phyloP scores from a whole-genome alignment of 2,329 filamentous ascomycete species.

The Penicillium brevicompactum region DNA sequence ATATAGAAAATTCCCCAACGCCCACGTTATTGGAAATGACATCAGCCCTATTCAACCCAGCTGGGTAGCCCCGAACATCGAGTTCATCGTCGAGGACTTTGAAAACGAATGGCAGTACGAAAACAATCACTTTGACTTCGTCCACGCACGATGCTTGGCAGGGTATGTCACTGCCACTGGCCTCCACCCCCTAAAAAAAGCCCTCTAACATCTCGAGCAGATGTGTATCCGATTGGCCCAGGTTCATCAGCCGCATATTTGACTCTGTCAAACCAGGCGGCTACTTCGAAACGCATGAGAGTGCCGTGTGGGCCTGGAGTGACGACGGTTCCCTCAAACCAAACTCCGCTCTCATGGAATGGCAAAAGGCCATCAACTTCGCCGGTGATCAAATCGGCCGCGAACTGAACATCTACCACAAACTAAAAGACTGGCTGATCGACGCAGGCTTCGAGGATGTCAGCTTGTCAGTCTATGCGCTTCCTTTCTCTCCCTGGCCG shows the following conservation, averaged over 20 bases:
- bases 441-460: slow-evolving; percentile 25
- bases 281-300: slow-evolving; percentile 33
- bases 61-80: slow-evolving; percentile 34
- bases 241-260: slow-evolving; percentile 15
- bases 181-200: background rate
- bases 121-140: slow-evolving; percentile 31
- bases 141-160: slow-evolving; percentile 32
- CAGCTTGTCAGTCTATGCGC: slow-evolving; percentile 12
- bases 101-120: slow-evolving; percentile 31
- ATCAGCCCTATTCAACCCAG: slow-evolving; percentile 43
- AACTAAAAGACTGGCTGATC: slow-evolving; percentile 29
- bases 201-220: slow-evolving; percentile 8
- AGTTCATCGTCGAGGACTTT: slow-evolving; percentile 36
- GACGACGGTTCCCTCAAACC: slow-evolving; percentile 21
- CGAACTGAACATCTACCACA: slow-evolving; percentile 26
- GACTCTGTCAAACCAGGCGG: slow-evolving; percentile 31
- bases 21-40: slow-evolving; percentile 40
- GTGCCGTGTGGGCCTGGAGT: slow-evolving; percentile 23
- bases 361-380: slow-evolving; percentile 21
- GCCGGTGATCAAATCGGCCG: slow-evolving; percentile 25
- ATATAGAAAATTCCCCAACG: slow-evolving; percentile 33
- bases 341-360: slow-evolving; percentile 23
- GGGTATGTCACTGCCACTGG: slow-evolving; percentile 23
- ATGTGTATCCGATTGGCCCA: slow-evolving; percentile 20
- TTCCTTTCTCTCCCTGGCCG: slow-evolving; percentile 22